Percentiles rank a stretch among this genome's conserved stretches.
Conservation (phyloP, 2,329 filamentous ascomycete species). For the Gnomoniopsis smithogilvyi region DNA sequence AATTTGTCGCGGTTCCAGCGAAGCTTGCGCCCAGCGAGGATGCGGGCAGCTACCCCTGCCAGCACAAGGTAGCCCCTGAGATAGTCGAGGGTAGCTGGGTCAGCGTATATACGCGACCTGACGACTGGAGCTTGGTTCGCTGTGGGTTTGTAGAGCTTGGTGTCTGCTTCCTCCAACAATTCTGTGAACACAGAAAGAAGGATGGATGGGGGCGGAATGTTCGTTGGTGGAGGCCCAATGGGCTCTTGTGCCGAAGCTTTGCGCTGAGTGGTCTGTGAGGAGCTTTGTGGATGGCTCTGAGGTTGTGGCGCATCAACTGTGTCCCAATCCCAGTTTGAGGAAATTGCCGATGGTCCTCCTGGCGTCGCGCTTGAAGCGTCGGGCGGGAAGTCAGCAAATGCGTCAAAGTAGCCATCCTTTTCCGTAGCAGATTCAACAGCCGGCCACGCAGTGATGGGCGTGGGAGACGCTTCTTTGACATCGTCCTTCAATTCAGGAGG, state of each 20-base stretch:
- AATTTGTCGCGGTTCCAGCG: constrained; percentile 90
- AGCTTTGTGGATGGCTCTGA: neutral
- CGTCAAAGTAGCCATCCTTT: constrained; percentile 45
- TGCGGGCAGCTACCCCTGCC: constrained; percentile 67
- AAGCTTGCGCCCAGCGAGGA: constrained; percentile 79
- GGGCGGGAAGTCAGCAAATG: constrained; percentile 45
- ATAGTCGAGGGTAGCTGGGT: constrained; percentile 60
- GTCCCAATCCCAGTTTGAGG: constrained; percentile 48
- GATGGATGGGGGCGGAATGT: constrained; percentile 84
- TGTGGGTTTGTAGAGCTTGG: constrained; percentile 63
- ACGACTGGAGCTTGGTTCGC: constrained; percentile 54
- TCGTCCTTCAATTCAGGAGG: constrained; percentile 26
- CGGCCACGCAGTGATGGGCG: constrained; percentile 20
- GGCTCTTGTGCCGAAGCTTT: constrained; percentile 22
- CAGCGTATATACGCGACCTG: constrained; percentile 61
- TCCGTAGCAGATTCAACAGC: constrained; percentile 24
- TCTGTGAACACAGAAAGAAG: constrained; percentile 74
- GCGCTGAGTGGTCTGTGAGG: constrained; percentile 19
- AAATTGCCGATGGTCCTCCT: constrained; percentile 18
- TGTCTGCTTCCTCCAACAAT: constrained; percentile 64
- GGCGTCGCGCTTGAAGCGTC: constrained; percentile 15
- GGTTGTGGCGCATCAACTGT: constrained; percentile 32
- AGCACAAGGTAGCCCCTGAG: constrained; percentile 62
- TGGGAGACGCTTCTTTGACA: constrained; percentile 28
- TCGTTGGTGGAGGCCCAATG: constrained; percentile 64